Evolutionary conservation across 306 rosid species (phyloP).

Genomic region (Quercus mongolica): DNA sequence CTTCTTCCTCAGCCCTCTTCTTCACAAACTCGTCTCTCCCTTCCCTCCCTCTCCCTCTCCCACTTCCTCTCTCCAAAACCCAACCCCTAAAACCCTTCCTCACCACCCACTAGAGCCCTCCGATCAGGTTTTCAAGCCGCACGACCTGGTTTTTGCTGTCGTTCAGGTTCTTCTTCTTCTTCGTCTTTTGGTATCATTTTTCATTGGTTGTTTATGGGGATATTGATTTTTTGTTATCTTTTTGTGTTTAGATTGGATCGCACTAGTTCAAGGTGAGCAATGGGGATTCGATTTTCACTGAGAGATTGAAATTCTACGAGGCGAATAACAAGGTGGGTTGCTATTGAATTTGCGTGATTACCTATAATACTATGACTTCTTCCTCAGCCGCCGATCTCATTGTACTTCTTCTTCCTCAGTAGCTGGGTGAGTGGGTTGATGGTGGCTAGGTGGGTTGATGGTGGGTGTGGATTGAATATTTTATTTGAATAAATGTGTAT

Average conservation of each 20-base stretch:
- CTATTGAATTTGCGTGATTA: constrained; percentile 1
- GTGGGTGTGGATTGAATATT: no score
- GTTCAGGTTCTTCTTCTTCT: constrained; percentile 54
- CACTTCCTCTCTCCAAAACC: constrained; percentile 1
- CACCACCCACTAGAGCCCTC: background rate
- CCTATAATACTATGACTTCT: background rate
- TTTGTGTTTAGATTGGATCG: constrained; percentile 63
- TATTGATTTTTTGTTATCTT: background rate
- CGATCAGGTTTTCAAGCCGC: constrained; percentile 59
- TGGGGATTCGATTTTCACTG: constrained; percentile 77
- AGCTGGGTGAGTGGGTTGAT: no score
- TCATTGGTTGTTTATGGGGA: background rate
- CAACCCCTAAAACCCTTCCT: constrained; percentile 18
- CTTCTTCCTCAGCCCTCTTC: constrained; percentile 33
- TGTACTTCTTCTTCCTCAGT: no score
- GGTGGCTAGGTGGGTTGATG: no score
- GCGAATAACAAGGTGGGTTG: constrained; percentile 79
- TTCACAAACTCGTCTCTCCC: constrained; percentile 29
- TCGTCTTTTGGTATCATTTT: background rate
- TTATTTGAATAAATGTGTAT: no score
- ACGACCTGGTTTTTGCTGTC: constrained; percentile 72
- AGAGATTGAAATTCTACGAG: constrained; percentile 77
- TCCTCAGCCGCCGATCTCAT: no score
- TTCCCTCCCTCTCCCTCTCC: constrained; percentile 8
- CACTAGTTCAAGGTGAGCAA: constrained; percentile 96